phyloP scores from a whole-genome alignment of 257 asterid species.

The Thymus quinquecostatus region DNA sequence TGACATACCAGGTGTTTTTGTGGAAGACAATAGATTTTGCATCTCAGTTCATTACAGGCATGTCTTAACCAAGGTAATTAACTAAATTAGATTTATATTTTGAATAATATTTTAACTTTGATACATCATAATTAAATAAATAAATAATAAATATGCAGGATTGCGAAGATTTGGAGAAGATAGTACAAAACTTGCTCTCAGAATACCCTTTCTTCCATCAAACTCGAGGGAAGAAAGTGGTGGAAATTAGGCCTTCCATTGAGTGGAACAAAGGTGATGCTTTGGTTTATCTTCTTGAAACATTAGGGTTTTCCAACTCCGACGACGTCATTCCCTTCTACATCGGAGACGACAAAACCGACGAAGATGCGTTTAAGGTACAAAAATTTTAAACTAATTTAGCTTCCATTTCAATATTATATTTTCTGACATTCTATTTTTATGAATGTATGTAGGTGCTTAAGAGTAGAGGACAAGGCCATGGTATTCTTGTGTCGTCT shows the following conservation, averaged over 20 bases:
- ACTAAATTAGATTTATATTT: too few species aligned
- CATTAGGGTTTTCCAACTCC: conserved; percentile 55
- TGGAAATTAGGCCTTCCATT: conserved; percentile 84
- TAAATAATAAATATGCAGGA: conserved; percentile 43
- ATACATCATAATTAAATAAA: not conserved
- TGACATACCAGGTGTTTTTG: conserved; percentile 58
- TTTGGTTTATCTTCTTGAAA: conserved; percentile 57
- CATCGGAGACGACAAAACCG: conserved; percentile 81
- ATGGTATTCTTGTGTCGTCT: conserved; percentile 67
- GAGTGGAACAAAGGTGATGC: conserved; percentile 90
- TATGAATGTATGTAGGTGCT: conserved; percentile 48
- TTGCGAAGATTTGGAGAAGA: conserved; percentile 53
- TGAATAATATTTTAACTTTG: too few species aligned
- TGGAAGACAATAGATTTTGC: conserved; percentile 86
- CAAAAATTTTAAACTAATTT: too few species aligned
- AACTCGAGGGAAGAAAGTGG: conserved; percentile 75
- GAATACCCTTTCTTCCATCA: conserved; percentile 54
- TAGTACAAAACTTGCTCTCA: conserved; percentile 37
- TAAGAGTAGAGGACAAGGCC: conserved; percentile 48
- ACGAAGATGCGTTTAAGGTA: conserved; percentile 92
- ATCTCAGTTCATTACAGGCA: conserved; percentile 85
- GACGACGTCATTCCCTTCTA: conserved; percentile 60
- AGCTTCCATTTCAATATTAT: too few species aligned
- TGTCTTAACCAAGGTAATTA: conserved; percentile 56
- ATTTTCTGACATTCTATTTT: too few species aligned